Conservation (phyloP, 257 asterid species). For the Solanum peruvianum region DNA sequence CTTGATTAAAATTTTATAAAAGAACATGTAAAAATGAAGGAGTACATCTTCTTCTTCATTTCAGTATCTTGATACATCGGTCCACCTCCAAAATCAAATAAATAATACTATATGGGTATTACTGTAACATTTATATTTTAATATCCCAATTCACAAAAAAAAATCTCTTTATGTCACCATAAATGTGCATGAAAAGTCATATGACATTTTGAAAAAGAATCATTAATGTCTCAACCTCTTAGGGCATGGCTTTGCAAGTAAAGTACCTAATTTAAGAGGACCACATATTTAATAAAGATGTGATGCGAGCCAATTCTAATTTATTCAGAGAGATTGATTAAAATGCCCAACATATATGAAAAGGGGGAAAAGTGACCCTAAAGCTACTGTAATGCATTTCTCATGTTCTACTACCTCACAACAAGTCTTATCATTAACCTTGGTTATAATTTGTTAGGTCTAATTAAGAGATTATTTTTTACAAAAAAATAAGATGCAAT, state of each 20-base stretch:
- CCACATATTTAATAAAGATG: neutral
- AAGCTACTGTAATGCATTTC: neutral
- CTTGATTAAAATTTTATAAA: neutral
- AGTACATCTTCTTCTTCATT: neutral
- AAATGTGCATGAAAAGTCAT: slow-evolving; percentile 4
- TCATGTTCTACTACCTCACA: neutral
- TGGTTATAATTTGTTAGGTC: neutral
- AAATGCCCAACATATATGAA: neutral
- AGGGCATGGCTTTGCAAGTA: neutral
- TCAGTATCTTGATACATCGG: neutral
- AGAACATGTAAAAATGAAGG: neutral
- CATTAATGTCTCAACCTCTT: neutral
- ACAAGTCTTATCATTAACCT: neutral
- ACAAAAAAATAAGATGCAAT: neutral
- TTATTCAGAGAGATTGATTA: neutral
- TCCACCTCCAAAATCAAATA: neutral
- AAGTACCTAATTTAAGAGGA: neutral
- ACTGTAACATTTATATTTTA: neutral
- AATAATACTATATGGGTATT: neutral
- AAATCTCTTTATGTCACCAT: neutral
- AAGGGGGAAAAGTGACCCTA: neutral
- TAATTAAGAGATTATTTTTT: no score
- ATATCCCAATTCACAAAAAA: neutral
- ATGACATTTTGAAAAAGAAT: neutral
- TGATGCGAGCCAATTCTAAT: neutral